These are phyloP conservation scores for Penicillium herquei DNA, from an alignment of 495 filamentous ascomycete species.

Conservation along the genomic window DNA sequence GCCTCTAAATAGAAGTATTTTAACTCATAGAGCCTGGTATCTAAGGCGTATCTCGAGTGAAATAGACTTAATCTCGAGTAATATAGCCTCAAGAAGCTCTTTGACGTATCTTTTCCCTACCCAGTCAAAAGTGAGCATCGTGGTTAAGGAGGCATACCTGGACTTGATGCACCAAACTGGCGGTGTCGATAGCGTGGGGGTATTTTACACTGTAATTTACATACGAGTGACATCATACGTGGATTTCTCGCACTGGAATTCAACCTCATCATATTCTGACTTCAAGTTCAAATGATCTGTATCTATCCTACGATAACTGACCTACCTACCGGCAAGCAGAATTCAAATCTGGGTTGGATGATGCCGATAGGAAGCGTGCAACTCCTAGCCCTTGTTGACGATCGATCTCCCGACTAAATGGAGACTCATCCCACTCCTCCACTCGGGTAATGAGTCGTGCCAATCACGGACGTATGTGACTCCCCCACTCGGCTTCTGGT, in stretches of 20 bases:
- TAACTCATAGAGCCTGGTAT: no score
- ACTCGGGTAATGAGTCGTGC: conserved; percentile 21
- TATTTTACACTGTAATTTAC: conserved; percentile 10
- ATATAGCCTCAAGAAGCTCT: no score
- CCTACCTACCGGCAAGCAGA: no score
- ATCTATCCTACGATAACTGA: neutral
- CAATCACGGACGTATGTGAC: conserved; percentile 10
- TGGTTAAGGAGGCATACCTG: neutral
- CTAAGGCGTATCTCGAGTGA: no score
- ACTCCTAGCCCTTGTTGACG: neutral
- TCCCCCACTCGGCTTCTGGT: conserved; percentile 32
- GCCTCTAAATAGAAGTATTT: no score
- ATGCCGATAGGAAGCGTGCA: no score
- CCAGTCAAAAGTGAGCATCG: neutral
- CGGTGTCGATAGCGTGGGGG: conserved; percentile 26
- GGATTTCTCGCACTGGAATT: neutral
- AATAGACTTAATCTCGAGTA: no score
- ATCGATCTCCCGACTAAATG: conserved; percentile 15
- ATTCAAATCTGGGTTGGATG: no score
- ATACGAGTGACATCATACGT: conserved; percentile 21
- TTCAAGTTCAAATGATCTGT: neutral
- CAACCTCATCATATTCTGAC: neutral
- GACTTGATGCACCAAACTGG: neutral
- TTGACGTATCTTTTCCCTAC: neutral
- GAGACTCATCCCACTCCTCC: conserved; percentile 21